A percentile compares a stretch with the other conserved stretches of the same genome.
Conservation (phyloP, 179 eudicot species). For the Vitellaria paradoxa region DNA sequence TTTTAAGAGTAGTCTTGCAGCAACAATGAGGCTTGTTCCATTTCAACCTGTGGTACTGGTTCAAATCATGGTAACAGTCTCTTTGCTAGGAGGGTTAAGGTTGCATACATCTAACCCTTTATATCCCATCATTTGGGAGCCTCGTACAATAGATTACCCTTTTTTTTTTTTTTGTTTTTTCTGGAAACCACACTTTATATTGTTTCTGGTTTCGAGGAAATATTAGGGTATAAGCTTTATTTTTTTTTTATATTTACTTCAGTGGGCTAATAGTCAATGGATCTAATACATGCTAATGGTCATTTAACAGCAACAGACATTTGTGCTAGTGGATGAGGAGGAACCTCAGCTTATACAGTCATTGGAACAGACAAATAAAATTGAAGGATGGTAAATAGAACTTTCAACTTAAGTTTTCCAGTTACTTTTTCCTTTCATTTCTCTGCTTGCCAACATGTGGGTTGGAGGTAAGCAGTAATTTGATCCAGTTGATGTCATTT, state of each 20-base stretch:
- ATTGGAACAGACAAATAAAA: constrained; percentile 30
- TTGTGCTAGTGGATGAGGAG: constrained; percentile 77
- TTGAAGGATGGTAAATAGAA: constrained; percentile 30
- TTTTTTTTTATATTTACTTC: not conserved
- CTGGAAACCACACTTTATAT: too few species aligned
- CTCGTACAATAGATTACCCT: too few species aligned
- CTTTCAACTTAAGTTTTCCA: not conserved
- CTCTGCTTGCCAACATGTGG: not conserved
- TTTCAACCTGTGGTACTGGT: too few species aligned
- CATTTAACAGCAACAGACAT: constrained; percentile 37
- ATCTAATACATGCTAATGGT: constrained; percentile 1
- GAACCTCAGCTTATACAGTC: constrained; percentile 39
- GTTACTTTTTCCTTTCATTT: not conserved
- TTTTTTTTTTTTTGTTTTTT: too few species aligned
- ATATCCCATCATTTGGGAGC: too few species aligned
- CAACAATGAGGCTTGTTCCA: too few species aligned
- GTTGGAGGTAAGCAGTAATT: not conserved
- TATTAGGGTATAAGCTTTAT: too few species aligned
- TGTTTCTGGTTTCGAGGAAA: too few species aligned
- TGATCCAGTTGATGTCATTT: not conserved
- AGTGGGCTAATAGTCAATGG: not conserved
- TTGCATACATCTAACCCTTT: too few species aligned
- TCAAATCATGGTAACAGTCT: too few species aligned
- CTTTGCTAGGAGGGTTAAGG: too few species aligned
- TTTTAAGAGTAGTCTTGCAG: too few species aligned